Base-by-base conservation (phyloP, 225 moss, liverwort and hornwort genomes). In the Asterella californica region DNA sequence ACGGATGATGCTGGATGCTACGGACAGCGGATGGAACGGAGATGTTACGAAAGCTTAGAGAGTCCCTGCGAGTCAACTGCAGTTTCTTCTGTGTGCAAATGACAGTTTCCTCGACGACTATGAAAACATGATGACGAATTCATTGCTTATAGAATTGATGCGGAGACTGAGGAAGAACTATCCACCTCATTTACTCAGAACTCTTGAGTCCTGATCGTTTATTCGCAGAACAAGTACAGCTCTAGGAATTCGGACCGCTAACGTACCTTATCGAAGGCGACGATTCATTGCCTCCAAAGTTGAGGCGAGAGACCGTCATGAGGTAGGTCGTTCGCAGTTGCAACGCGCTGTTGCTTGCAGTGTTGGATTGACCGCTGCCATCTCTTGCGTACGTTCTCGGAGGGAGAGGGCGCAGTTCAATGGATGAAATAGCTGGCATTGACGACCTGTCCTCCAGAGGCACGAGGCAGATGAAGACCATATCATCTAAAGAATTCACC, bases 351-450 rank as follows among this genome's bases (percentile, higher is more conserved):
- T 7, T n/a, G 32, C 21, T 37, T 15, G 10, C 42, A 24, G 63
- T 15, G 10, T 38, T 30, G 38, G 37, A 22, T n/a, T 27, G 9
- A 8, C 0, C 24, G 32, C 24, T 5, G 10, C 72, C 72, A 29
- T 42, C 65, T 24, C 33, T 34, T 48, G 18, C 32, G 57, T 81
- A 84, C 47, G 74, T 10, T 0, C 2, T 1, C 29, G 1, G 1
- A 57, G 53, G 54, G 25, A 84, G 68, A 10, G 74, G 74, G 19
- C 74, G 52, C 52, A 75, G 53, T 33, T 75, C 74, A 11, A 75
- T 22, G 30, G 74, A 53, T 19, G 74, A 75, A 19, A 75, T 75
- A 25, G 74, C 74, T 36, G 30, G 10, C 74, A 75, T 75, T 14
- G 74, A 52, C 14, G 74, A 75, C 17, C 74, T 19, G 32, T 75